phyloP scores from a whole-genome alignment of 1,139 yeast species.

The Debaryomycetaceae sp. region DNA sequence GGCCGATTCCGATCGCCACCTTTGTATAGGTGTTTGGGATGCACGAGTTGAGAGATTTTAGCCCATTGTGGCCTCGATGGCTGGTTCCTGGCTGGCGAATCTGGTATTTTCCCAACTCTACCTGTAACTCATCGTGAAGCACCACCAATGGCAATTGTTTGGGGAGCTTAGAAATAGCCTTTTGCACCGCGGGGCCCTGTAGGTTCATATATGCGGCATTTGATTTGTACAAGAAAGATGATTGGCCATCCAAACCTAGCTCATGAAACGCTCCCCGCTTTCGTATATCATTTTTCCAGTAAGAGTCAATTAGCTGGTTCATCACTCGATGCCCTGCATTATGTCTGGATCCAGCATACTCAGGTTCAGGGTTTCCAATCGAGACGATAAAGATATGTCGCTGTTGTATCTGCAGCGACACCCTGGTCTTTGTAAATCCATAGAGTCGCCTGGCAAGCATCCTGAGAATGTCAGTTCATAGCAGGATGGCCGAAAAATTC shows the following conservation, averaged over 20 bases:
- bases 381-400: conserved; percentile 39
- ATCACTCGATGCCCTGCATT: conserved; percentile 61
- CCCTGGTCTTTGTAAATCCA: too few species aligned
- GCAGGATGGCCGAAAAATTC: too few species aligned
- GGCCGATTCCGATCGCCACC: conserved; percentile 64
- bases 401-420: too few species aligned
- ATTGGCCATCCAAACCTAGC: conserved; percentile 13
- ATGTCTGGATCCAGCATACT: conserved; percentile 56
- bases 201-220: conserved; percentile 52
- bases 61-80: conserved; percentile 74
- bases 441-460: too few species aligned
- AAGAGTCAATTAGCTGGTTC: conserved; percentile 17
- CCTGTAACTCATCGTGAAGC: conserved; percentile 66
- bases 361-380: conserved; percentile 69
- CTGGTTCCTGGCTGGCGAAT: conserved; percentile 46
- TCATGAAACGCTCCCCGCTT: conserved; percentile 8
- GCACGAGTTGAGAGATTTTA: conserved; percentile 39
- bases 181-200: conserved; percentile 44
- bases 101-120: conserved; percentile 53
- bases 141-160: conserved; percentile 36
- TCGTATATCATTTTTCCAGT: conserved; percentile 12
- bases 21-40: conserved; percentile 40
- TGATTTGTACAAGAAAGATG: conserved; percentile 37
- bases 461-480: too few species aligned
- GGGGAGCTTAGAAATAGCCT: conserved; percentile 33